Evolutionary conservation across 345 rosid genomes (phyloP).

Genomic region (Hibiscus trionum): DNA sequence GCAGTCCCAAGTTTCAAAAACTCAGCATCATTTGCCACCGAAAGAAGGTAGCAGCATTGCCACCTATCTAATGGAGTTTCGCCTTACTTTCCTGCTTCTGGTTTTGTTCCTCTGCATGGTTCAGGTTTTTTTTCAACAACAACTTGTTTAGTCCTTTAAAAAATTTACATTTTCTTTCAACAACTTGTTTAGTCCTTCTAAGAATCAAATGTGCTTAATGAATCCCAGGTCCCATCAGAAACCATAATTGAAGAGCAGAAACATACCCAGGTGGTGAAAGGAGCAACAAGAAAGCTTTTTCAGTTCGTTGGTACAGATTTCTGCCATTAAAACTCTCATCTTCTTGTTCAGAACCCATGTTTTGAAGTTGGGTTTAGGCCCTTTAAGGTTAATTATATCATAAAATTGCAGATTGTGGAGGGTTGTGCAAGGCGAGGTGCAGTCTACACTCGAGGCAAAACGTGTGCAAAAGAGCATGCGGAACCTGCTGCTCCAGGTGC

Average conservation of each 20-base stretch:
- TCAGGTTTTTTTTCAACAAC: slow-evolving; percentile 10
- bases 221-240: slow-evolving; percentile 39
- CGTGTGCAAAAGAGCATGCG: slow-evolving; percentile 46
- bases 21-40: not conserved
- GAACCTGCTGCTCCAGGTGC: slow-evolving; percentile 52
- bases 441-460: slow-evolving; percentile 50
- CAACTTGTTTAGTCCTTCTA: not conserved
- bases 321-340: not conserved
- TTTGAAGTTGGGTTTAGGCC: not conserved
- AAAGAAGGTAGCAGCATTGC: not conserved
- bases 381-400: not conserved
- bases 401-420: slow-evolving; percentile 30
- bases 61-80: slow-evolving; percentile 13
- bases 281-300: slow-evolving; percentile 34
- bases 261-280: slow-evolving; percentile 26
- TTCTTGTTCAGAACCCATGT: not conserved
- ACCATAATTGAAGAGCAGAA: slow-evolving; percentile 12
- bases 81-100: slow-evolving; percentile 18
- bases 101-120: slow-evolving; percentile 23
- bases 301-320: slow-evolving; percentile 23
- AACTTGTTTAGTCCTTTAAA: not conserved
- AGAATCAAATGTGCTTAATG: not conserved
- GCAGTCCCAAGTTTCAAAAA: not conserved
- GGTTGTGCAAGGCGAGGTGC: slow-evolving; percentile 39
- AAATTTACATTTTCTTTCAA: not conserved